Evolutionary conservation across 108 stramenopile species (phyloP), one percentile per base, ranked within the genome.

Genomic region (Aurantiochytrium sp.): DNA sequence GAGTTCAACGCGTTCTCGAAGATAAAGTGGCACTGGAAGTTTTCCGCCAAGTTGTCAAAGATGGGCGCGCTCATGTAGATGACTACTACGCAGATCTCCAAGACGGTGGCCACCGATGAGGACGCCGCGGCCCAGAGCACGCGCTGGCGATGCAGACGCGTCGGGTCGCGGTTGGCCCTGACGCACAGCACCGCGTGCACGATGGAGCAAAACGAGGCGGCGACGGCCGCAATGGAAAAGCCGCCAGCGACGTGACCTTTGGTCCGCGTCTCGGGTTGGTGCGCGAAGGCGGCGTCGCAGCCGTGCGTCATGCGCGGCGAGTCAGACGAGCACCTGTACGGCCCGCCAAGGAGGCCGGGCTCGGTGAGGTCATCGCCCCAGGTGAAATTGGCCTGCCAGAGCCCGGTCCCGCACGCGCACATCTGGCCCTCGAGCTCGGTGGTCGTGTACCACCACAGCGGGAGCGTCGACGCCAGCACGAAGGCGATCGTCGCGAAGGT

Each of bases 361-460:
- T 81, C 19, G 6, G 73, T 81, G 21, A 81, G n/a, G 45, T 81
- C 73, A 24, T 81, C 73, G 10, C 73, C 73, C 73, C 73, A 81
- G 6, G 73, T 81, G 73, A 81, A 41, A 81, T 81, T 81, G n/a
- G 42, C 73, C 12, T 12, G 42, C 73, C 73, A 81, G 39, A 81
- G 73, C 50, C 73, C 73, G 12, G 73, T 81, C 21, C 73, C 73
- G 2, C 73, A 81, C 15, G 73, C 39, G 73, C 73, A 81, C 73
- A 81, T 81, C 42, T 81, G 21, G 27, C 73, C 73, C 30, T 81
- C 73, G 19, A 81, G 73, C 24, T 81, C 73, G 10, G 73, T 81
- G 17, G 73, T 81, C 27, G 73, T 81, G 73, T 48, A 81, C 73
- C 73, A 81, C 73, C 73, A 81, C 32, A 81, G 73, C 73, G 73